phyloP scores from a whole-genome alignment of 2,329 filamentous ascomycete genomes.

The Davidsoniella eucalypti region DNA sequence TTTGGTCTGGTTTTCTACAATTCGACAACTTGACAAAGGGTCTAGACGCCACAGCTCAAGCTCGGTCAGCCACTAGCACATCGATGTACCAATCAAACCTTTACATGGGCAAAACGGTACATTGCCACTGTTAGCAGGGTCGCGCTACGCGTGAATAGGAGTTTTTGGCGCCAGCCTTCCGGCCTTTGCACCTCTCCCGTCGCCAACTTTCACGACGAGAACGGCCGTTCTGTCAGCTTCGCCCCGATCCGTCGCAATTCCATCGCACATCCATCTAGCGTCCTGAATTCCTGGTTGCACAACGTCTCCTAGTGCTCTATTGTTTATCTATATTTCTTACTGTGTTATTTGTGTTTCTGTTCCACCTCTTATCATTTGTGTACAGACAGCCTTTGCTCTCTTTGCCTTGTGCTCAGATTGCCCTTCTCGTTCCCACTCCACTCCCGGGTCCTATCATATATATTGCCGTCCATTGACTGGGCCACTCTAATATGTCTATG shows the following conservation, averaged over 20 bases:
- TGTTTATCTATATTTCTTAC: too few species aligned
- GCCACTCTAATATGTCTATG: constrained; percentile 11
- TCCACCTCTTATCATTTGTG: too few species aligned
- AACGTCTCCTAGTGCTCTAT: too few species aligned
- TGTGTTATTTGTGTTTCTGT: too few species aligned
- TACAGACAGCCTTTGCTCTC: too few species aligned
- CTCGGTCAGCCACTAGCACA: neutral
- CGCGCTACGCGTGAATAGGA: constrained; percentile 12
- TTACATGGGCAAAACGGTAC: neutral
- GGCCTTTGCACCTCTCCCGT: neutral
- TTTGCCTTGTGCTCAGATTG: too few species aligned
- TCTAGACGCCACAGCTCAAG: neutral
- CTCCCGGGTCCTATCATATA: constrained; percentile 11
- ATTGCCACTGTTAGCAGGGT: neutral
- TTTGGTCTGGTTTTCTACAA: neutral
- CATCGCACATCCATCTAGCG: constrained; percentile 30
- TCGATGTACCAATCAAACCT: constrained; percentile 2
- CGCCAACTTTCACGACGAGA: constrained; percentile 2
- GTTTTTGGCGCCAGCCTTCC: neutral
- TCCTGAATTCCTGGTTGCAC: constrained; percentile 1
- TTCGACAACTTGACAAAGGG: neutral
- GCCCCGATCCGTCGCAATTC: constrained; percentile 15
- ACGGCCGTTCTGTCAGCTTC: constrained; percentile 8
- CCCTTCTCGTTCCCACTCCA: neutral
- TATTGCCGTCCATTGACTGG: constrained; percentile 11